Evolutionary conservation across 129 eudicot genomes (phyloP), one percentile per base, ranked within the genome.

Genomic region (Escallonia rubra): DNA sequence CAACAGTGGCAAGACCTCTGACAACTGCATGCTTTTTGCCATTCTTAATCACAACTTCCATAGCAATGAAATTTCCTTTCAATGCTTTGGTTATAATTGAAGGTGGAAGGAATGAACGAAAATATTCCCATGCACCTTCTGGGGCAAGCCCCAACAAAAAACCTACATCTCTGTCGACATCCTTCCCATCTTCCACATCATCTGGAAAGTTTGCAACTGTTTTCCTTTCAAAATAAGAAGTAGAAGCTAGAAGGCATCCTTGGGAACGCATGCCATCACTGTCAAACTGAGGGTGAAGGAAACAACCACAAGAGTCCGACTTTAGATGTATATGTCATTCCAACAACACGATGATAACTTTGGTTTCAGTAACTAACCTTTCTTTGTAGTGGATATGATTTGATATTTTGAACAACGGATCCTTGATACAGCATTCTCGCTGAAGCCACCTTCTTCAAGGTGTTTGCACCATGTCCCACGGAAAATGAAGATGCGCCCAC

Each of bases 401-500:
- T 68, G 46, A 77, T 51, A 80, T 75, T 67, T 71, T 85, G 87
- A 75, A 69, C 72, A 40, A 84, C 82, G 41, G 85, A 75, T 55
- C 77, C 78, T 75, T 86, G 96, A 79, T 87, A 95, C 78, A 94
- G 72, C 99, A 89, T 89, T 80, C 85, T 94, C 42, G 82, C 76
- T 57, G 99, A 94, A 62, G 90, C 74, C 64, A 94, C 83, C 79
- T 94, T 94, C 74, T 78, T 83, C 68, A 94, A 73, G 64, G 79
- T 57, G 68, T 72, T 80, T 59, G 78, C 73, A 62, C 96, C 90
- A 66, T 84, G 93, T 60, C 99, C 97, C 59, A 89, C 88, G 10
- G 96, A 73, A 80, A 94, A 78, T 9, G 96, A 89, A 12, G 96
- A 80, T 55, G 99, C 90, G 69, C 99, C 97, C 66, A 94, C 93